Conservation (phyloP, 257 asterid genomes). For the Orobanche coerulescens region DNA sequence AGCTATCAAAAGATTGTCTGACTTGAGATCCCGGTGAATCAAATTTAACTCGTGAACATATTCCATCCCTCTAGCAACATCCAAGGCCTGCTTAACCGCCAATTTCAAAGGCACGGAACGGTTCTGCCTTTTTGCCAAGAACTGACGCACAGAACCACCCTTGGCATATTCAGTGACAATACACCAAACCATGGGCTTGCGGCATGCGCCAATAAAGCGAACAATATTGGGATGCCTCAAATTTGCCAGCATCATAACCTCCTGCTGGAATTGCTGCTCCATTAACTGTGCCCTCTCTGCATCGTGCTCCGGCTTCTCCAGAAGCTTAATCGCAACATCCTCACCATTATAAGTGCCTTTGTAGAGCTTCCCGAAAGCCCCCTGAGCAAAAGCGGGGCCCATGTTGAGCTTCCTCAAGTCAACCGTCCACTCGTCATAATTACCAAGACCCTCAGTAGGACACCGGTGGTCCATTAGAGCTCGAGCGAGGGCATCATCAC, state of each 20-base stretch:
- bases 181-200: slow-evolving; percentile 98
- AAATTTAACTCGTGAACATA: slow-evolving; percentile 84
- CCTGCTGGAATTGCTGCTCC: slow-evolving; percentile 99
- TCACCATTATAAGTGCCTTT: slow-evolving; percentile 83
- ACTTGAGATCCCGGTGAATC: slow-evolving; percentile 90
- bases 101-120: slow-evolving; percentile 83
- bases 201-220: slow-evolving; percentile 89
- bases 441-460: slow-evolving; percentile 84
- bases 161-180: slow-evolving; percentile 95
- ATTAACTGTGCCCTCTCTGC: slow-evolving; percentile 72
- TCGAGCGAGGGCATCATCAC: slow-evolving; percentile 84
- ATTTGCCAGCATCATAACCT: slow-evolving; percentile 92
- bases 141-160: slow-evolving; percentile 95
- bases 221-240: slow-evolving; percentile 91
- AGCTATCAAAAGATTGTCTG: slow-evolving; percentile 85
- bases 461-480: slow-evolving; percentile 81
- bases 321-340: slow-evolving; percentile 93
- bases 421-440: slow-evolving; percentile 88
- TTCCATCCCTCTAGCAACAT: slow-evolving; percentile 97
- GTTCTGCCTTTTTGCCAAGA: slow-evolving; percentile 72
- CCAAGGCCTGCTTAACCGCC: slow-evolving; percentile 99
- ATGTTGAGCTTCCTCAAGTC: slow-evolving; percentile 89
- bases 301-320: slow-evolving; percentile 89
- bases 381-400: slow-evolving; percentile 98
- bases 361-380: slow-evolving; percentile 91